Evolutionary conservation across 2,329 filamentous ascomycete species (phyloP), one percentile per base, ranked within the genome.

Genomic region (Diaporthe vexans): DNA sequence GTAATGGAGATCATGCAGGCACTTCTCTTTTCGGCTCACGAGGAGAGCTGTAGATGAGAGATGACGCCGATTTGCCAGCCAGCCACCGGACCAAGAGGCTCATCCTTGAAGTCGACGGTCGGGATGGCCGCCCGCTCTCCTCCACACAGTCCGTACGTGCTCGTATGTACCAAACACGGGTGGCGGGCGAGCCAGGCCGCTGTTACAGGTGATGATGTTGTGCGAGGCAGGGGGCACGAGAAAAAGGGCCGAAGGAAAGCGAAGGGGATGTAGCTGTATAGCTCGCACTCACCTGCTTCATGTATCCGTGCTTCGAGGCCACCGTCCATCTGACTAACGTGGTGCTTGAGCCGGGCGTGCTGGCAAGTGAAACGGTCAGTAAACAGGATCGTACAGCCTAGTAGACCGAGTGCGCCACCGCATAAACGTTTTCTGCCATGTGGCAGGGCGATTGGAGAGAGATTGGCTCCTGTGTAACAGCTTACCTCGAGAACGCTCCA

Each of bases 331-430:
- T 88, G 91, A 3, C 92, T 86, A 76, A 99, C 90, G 84, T 98
- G 94, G 76, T 98, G 95, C 83, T 97, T 97, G 73, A 99, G 88
- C 80, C 96, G 93, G 75, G 97, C 97, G 84, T 98, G 96, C 82
- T 98, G 73, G 65, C 67, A 72, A 71, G 72, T 72, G 43, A 73
- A 75, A 74, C 76, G 73, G 68, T 77, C 52, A 71, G 73, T 56
- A 40, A 76, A 76, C 74, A 54, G 75, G 61, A 68, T 75, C 61
- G 75, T 26, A 68, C 63, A 79, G 78, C 84, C 86, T 85, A 88
- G 85, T 79, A 77, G 77, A 77, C 76, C 73, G 75, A 72, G 59
- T 74, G 76, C 71, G 74, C 68, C 75, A 75, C 61, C 61, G 74
- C 76, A 77, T 76, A 73, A 57, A 71, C 75, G 67, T 70, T 67